Conservation (phyloP, 257 asterid species). For the Cordia subcordata region DNA sequence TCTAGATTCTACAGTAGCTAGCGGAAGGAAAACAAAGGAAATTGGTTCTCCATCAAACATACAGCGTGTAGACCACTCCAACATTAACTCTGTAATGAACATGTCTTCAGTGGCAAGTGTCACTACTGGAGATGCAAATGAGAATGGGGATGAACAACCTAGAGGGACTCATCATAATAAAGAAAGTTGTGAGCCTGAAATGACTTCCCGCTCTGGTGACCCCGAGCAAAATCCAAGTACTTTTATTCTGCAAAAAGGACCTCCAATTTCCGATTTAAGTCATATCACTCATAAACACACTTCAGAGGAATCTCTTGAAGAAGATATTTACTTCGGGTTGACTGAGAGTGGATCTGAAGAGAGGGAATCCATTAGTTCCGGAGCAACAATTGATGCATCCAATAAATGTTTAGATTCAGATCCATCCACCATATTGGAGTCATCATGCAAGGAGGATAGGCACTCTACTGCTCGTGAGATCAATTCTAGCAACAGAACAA, state of each 20-base stretch:
- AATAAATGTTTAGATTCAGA: slow-evolving; percentile 20
- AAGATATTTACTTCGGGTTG: slow-evolving; percentile 19
- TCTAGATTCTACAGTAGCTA: slow-evolving; percentile 30
- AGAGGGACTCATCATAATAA: slow-evolving; percentile 14
- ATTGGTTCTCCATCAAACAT: slow-evolving; percentile 16
- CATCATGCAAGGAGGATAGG: slow-evolving; percentile 20
- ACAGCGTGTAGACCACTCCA: slow-evolving; percentile 16
- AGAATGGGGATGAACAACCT: slow-evolving; percentile 12
- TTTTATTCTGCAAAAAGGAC: slow-evolving; percentile 17
- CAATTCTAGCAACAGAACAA: slow-evolving; percentile 16
- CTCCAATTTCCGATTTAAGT: slow-evolving; percentile 19
- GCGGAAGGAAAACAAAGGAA: slow-evolving; percentile 18
- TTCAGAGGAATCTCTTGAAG: slow-evolving; percentile 16
- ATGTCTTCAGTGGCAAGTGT: slow-evolving; percentile 14
- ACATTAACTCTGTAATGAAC: slow-evolving; percentile 14
- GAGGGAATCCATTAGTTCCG: not conserved
- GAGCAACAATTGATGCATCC: slow-evolving; percentile 4
- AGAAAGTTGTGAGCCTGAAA: not conserved
- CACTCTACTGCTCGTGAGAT: slow-evolving; percentile 9
- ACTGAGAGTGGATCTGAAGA: slow-evolving; percentile 6
- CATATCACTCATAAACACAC: slow-evolving; percentile 18
- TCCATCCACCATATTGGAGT: slow-evolving; percentile 2
- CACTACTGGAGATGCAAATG: slow-evolving; percentile 10
- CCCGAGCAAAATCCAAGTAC: slow-evolving; percentile 17
- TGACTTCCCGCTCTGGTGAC: slow-evolving; percentile 1